A percentile compares a stretch with the other conserved stretches of the same genome.
Conservation (phyloP, 129 eudicot genomes). For the Saussurea involucrata region DNA sequence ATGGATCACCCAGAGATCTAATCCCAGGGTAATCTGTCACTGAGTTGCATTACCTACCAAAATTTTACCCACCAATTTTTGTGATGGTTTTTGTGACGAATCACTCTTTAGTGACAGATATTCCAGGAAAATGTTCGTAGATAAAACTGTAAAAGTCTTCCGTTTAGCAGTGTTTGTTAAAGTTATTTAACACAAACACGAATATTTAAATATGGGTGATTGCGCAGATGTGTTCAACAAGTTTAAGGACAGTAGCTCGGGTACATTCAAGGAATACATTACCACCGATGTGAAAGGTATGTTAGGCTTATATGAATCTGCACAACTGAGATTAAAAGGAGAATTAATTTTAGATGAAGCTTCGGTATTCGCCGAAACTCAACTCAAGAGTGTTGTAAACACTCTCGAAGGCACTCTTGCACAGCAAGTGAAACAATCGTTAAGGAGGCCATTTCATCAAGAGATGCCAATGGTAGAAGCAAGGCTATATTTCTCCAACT, state of each 20-base stretch:
- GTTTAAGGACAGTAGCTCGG: constrained; percentile 13
- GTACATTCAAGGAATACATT: constrained; percentile 12
- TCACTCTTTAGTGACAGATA: no score
- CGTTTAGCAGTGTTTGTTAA: no score
- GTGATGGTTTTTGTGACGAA: no score
- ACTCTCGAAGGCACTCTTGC: constrained; percentile 25
- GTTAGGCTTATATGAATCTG: constrained; percentile 42
- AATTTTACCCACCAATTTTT: no score
- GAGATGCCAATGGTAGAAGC: constrained; percentile 27
- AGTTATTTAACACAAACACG: background rate
- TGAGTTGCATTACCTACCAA: no score
- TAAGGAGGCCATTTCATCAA: constrained; percentile 15
- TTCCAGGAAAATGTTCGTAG: no score
- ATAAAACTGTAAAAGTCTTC: no score
- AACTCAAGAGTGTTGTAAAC: constrained; percentile 8
- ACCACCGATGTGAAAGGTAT: constrained; percentile 21
- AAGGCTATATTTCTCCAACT: constrained; percentile 22
- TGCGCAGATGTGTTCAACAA: constrained; percentile 16
- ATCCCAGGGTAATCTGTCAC: no score
- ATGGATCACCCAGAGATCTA: no score
- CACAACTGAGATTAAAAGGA: background rate
- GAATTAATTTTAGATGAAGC: background rate
- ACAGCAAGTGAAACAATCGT: constrained; percentile 19
- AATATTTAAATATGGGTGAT: background rate
- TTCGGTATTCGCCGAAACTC: background rate